Conservation (phyloP, 148 eudicot genomes). For the Oxyria digyna region DNA sequence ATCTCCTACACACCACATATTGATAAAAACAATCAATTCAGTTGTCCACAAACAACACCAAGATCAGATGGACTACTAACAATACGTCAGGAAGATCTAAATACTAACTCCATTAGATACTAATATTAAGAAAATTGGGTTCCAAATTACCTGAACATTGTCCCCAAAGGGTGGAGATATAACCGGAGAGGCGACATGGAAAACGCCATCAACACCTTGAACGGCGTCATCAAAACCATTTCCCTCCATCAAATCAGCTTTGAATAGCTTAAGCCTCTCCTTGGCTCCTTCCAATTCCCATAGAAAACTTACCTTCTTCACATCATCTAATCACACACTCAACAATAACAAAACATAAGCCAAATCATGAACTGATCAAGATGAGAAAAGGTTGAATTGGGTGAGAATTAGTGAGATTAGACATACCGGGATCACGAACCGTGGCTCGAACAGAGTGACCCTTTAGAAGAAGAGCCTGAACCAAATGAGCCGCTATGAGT, state of each 20-base stretch:
- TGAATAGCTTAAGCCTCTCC: slow-evolving; percentile 63
- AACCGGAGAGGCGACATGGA: slow-evolving; percentile 86
- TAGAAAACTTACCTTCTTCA: slow-evolving; percentile 54
- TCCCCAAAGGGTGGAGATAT: slow-evolving; percentile 37
- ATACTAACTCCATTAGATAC: no score
- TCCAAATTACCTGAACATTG: slow-evolving; percentile 42
- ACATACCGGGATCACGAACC: slow-evolving; percentile 70
- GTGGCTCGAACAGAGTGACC: slow-evolving; percentile 71
- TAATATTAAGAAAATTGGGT: background rate
- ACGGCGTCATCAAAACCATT: slow-evolving; percentile 71
- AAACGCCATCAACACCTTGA: slow-evolving; percentile 79
- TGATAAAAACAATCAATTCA: background rate
- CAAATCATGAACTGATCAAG: background rate
- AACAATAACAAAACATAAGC: background rate
- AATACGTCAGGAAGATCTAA: no score
- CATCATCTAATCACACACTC: slow-evolving; percentile 27
- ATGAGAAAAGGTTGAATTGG: background rate
- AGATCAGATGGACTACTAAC: no score
- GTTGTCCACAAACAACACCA: no score
- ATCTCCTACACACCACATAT: slow-evolving; percentile 32
- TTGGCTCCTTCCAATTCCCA: slow-evolving; percentile 70
- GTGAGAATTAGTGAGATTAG: background rate
- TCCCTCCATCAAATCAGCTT: slow-evolving; percentile 69
- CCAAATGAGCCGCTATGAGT: slow-evolving; percentile 62
- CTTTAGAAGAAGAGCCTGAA: slow-evolving; percentile 46